Percentiles rank a stretch among this genome's conserved stretches.
Conservation (phyloP, 2,329 filamentous ascomycete species). For the Pleurostoma richardsiae region DNA sequence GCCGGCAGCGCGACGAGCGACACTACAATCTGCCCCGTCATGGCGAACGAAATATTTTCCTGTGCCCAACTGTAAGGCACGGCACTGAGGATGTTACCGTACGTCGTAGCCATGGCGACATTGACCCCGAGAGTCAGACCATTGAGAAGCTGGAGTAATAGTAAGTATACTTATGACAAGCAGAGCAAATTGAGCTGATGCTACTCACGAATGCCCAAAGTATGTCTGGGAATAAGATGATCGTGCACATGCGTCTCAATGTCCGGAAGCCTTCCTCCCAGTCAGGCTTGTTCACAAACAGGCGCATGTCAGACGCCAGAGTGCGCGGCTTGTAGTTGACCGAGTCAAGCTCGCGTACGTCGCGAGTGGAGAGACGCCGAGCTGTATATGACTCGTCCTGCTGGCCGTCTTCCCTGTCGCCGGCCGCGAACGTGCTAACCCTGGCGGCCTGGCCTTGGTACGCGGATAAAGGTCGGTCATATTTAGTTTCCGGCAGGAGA, state of each 20-base stretch:
- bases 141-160: conserved; percentile 1
- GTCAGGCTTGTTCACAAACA: conserved; percentile 6
- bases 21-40: conserved; percentile 23
- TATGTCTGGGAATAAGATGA: background rate
- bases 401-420: background rate
- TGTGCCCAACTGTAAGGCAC: conserved; percentile 31
- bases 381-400: background rate
- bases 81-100: conserved; percentile 25
- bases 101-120: conserved; percentile 35
- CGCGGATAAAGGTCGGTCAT: conserved; percentile 2
- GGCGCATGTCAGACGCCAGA: conserved; percentile 5
- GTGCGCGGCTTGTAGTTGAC: conserved; percentile 4
- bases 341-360: conserved; percentile 3
- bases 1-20: conserved; percentile 29
- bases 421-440: background rate
- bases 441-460: background rate
- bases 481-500: conserved; percentile 16
- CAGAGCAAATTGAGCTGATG: background rate
- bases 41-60: conserved; percentile 26
- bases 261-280: conserved; percentile 5
- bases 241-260: conserved; percentile 1
- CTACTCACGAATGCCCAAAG: background rate
- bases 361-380: conserved; percentile 2
- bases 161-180: background rate
- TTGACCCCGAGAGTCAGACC: conserved; percentile 23